A percentile compares a stretch with the other conserved stretches of the same genome.
phyloP scores from a whole-genome alignment of 2,329 filamentous ascomycete genomes.

The Cryphonectria carpinicola region DNA sequence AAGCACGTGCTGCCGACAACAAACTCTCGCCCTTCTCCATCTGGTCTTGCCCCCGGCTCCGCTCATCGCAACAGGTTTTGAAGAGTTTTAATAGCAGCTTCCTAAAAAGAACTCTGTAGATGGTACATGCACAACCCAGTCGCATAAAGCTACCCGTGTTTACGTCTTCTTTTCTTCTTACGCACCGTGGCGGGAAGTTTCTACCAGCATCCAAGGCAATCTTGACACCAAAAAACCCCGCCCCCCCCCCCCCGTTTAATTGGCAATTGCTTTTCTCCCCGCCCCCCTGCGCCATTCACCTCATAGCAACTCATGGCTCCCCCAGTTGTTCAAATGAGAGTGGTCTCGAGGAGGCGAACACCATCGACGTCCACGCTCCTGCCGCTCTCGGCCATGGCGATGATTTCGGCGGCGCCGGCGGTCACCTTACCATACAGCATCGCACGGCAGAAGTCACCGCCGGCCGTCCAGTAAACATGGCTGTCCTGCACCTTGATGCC shows the following conservation, averaged over 20 bases:
- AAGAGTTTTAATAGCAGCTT: neutral
- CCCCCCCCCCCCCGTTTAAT: too few species aligned
- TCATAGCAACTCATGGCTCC: neutral
- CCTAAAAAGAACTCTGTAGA: neutral
- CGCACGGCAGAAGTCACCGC: neutral
- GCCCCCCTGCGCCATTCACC: neutral
- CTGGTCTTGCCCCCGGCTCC: neutral
- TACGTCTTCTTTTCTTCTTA: too few species aligned
- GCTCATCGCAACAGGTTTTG: neutral
- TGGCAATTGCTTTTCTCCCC: neutral
- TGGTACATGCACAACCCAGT: neutral
- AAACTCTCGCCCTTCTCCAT: neutral
- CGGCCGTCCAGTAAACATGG: neutral
- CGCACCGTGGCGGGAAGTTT: neutral
- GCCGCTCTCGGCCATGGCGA: neutral
- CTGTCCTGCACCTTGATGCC: conserved; percentile 2
- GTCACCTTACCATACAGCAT: neutral
- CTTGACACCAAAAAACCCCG: neutral
- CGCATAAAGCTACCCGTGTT: neutral
- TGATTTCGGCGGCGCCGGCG: neutral
- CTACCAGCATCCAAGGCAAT: neutral
- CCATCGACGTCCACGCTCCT: neutral
- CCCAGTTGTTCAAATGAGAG: neutral
- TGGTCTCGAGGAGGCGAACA: neutral
- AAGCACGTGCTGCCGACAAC: neutral